phyloP scores from a whole-genome alignment of 1,284 basidiomycete species.

The Cutaneotrichosporon cyanovorans region DNA sequence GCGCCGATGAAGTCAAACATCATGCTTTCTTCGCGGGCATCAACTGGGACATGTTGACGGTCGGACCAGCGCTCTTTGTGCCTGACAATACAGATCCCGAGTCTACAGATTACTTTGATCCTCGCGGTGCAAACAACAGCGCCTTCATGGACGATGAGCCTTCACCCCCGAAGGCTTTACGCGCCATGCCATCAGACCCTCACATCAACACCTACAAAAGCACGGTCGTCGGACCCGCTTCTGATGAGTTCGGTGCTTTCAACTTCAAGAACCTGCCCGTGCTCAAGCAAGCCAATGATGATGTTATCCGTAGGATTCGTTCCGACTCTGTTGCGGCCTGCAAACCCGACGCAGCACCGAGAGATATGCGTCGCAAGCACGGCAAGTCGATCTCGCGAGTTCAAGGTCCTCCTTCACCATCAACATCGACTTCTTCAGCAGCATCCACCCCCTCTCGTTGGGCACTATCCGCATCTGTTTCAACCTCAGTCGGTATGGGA shows the following conservation, averaged over 20 bases:
- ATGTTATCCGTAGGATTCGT: constrained; percentile 84
- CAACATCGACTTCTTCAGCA: constrained; percentile 85
- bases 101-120: constrained; percentile 98
- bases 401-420: constrained; percentile 56
- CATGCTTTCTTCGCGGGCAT: constrained; percentile 88
- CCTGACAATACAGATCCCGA: constrained; percentile 92
- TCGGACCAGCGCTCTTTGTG: constrained; percentile 86
- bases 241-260: constrained; percentile 93
- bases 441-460: constrained; percentile 81
- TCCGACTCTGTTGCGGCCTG: constrained; percentile 42
- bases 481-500: neutral
- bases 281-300: constrained; percentile 97
- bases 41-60: constrained; percentile 87
- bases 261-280: constrained; percentile 97
- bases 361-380: constrained; percentile 8
- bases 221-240: constrained; percentile 1
- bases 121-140: constrained; percentile 59
- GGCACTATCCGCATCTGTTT: constrained; percentile 24
- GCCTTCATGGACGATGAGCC: constrained; percentile 37
- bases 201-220: neutral
- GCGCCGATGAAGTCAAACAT: constrained; percentile 84
- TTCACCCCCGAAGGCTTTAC: constrained; percentile 48
- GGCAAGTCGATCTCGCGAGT: neutral
- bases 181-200: constrained; percentile 46
- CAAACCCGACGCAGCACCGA: constrained; percentile 3